Evolutionary conservation across 2,329 filamentous ascomycete genomes (phyloP), one percentile per base, ranked within the genome.

Genomic region (Colletotrichum trifolii): DNA sequence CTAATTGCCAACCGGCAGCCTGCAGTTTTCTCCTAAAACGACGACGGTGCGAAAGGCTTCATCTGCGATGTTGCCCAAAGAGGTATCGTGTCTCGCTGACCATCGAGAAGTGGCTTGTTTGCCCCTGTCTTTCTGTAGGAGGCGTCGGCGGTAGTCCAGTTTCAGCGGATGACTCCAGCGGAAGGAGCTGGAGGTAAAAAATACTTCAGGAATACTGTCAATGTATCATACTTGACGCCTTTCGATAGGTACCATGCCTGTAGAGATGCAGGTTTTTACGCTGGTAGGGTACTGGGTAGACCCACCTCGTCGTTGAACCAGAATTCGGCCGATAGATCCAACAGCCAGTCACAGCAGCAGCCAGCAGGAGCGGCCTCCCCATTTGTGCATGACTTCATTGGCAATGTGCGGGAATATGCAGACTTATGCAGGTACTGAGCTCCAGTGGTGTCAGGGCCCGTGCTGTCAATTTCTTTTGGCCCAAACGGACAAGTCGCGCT

Each of bases 391-490:
- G 62, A 53, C 49, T 36, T 46, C 42, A 54, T 43, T 33, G 49
- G 48, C 17, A 38, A 47, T 49, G 42, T 49, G 49, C 42, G 38
- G 49, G 25, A 33, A 47, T 17, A 57, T 63, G 63, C 59, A 66
- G 35, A 57, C 54, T 66, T 66, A 64, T 64, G 64, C 64, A 66
- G 54, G 64, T 64, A 66, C 58, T 9, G 40, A 13, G 25, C 38
- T 58, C 25, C 46, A 38, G 25, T 60, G 35, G 56, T 9, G 17
- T 7, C 40, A 15, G 34, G 38, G 49, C 17, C 60, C 39, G 60
- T 66, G 64, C 42, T 47, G 42, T 66, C 54, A 66, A 64, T 66
- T 66, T 60, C 17, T 66, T 54, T 64, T 48, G 64, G 9, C 36
- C 42, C 39, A 45, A 54, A 54, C 58, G 60, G 35, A 60, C 64